phyloP scores from a whole-genome alignment of 1,139 yeast genomes.

The Pichia cactophila region DNA sequence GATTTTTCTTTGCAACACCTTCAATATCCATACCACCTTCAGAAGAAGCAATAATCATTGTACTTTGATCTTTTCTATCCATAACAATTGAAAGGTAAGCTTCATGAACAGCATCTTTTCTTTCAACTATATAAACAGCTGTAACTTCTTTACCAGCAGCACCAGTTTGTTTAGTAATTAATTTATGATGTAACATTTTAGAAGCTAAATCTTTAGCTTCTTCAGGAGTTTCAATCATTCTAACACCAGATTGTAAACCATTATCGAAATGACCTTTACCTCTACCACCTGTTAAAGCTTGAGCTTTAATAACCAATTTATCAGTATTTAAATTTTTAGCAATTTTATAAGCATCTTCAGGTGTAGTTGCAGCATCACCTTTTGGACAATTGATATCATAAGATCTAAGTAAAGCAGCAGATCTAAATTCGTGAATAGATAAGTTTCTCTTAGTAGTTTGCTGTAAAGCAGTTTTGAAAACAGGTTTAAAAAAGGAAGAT shows the following conservation, averaged over 20 bases:
- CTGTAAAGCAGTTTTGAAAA: neutral
- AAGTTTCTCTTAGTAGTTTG: conserved; percentile 44
- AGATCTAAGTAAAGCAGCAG: conserved; percentile 69
- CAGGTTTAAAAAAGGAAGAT: neutral
- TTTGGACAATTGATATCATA: conserved; percentile 89
- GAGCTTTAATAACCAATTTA: conserved; percentile 94
- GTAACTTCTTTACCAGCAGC: conserved; percentile 95
- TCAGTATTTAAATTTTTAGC: conserved; percentile 64
- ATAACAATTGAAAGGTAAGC: conserved; percentile 90
- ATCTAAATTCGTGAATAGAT: conserved; percentile 93
- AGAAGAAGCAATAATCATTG: conserved; percentile 90
- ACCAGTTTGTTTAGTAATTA: conserved; percentile 97
- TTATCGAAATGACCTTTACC: conserved; percentile 98
- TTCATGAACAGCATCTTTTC: conserved; percentile 89
- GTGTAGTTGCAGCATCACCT: conserved; percentile 86
- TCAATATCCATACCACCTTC: conserved; percentile 99
- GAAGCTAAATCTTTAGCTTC: conserved; percentile 83
- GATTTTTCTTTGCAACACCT: conserved; percentile 91
- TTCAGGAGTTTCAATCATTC: conserved; percentile 75
- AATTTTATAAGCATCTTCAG: conserved; percentile 77
- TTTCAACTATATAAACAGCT: conserved; percentile 92
- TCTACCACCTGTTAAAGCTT: conserved; percentile 98
- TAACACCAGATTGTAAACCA: conserved; percentile 96
- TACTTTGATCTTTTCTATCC: conserved; percentile 88
- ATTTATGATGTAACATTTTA: conserved; percentile 86